Evolutionary conservation across 2,329 filamentous ascomycete species (phyloP), one percentile per base, ranked within the genome.

Genomic region (Aschersonia sp.): DNA sequence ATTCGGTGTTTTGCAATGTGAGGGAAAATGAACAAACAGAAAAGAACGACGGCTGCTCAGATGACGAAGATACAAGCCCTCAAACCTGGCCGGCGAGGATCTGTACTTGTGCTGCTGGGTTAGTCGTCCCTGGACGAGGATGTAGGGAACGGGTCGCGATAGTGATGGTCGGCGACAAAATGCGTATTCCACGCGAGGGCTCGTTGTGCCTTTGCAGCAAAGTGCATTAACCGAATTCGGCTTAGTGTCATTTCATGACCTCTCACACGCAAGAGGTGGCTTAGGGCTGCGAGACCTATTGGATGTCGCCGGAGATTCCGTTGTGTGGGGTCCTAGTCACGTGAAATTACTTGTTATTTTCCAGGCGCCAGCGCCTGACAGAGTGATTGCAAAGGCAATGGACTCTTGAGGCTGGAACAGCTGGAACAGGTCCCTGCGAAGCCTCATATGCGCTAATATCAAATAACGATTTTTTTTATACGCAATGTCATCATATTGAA

Each of bases 231-330:
- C 65, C 55, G 6, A 22, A 55, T 58, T 5, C 10, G 60, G 65
- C 35, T 60, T 59, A 54, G 57, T 49, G 45, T 46, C 41, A 29
- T 56, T 61, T 52, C 41, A 53, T 50, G 48, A 51, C 58, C 57
- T 58, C 57, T 57, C 54, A 48, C 53, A 52, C 53, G 55, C 49
- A 52, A 51, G 52, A 54, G 51, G 49, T 58, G 55, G 54, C 29
- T 67, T 68, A 68, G 65, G 65, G 65, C 57, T 67, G 55, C 51
- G 52, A 67, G 60, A 66, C 65, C 65, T 68, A 67, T 53, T 50
- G 44, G 30, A 32, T 30, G 31, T 46, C 40, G 47, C 62, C 5
- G 40, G 35, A 37, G 35, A 9, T 37, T 37, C 35, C 8, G 22
- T 22, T 22, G 22, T 4, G 22, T 22, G 22, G 22, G 4, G 22